Conservation (phyloP, 1,284 basidiomycete species). For the Cystobasidium pallidum region DNA sequence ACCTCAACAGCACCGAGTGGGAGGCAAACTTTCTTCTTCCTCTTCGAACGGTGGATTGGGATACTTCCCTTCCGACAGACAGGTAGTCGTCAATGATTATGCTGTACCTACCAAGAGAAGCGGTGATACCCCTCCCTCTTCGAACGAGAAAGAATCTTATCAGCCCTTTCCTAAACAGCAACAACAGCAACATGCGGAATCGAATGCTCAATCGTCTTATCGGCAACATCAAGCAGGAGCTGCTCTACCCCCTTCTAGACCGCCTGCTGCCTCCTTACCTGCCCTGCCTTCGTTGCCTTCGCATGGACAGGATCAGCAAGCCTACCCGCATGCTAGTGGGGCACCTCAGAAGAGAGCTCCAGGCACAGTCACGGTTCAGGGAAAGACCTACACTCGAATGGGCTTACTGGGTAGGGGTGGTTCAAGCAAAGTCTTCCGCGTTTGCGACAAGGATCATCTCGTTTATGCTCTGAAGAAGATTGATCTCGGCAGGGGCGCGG, state of each 20-base stretch:
- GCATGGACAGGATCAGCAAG: slow-evolving; percentile 11
- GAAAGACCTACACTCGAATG: slow-evolving; percentile 74
- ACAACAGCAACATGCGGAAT: neutral
- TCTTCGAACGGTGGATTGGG: slow-evolving; percentile 40
- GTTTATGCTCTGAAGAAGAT: slow-evolving; percentile 88
- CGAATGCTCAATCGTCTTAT: neutral
- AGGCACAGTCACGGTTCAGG: slow-evolving; percentile 63
- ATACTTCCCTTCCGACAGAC: slow-evolving; percentile 33
- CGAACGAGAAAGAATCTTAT: slow-evolving; percentile 12
- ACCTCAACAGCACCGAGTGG: slow-evolving; percentile 18
- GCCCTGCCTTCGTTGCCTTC: slow-evolving; percentile 18
- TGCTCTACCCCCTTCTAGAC: slow-evolving; percentile 19
- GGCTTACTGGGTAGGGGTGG: slow-evolving; percentile 89
- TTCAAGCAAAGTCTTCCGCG: slow-evolving; percentile 88
- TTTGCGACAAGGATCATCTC: slow-evolving; percentile 73
- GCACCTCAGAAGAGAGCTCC: slow-evolving; percentile 13
- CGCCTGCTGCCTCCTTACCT: slow-evolving; percentile 36
- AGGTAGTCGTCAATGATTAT: slow-evolving; percentile 43
- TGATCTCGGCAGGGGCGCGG: slow-evolving; percentile 73
- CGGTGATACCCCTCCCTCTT: slow-evolving; percentile 39
- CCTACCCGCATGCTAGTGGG: neutral
- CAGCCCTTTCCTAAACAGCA: slow-evolving; percentile 13
- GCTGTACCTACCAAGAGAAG: slow-evolving; percentile 38
- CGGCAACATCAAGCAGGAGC: slow-evolving; percentile 6
- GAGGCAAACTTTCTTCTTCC: slow-evolving; percentile 30